These are phyloP conservation scores for Paramecium caudatum DNA, from an alignment of 73 alveolate species.

Conservation along the genomic window DNA sequence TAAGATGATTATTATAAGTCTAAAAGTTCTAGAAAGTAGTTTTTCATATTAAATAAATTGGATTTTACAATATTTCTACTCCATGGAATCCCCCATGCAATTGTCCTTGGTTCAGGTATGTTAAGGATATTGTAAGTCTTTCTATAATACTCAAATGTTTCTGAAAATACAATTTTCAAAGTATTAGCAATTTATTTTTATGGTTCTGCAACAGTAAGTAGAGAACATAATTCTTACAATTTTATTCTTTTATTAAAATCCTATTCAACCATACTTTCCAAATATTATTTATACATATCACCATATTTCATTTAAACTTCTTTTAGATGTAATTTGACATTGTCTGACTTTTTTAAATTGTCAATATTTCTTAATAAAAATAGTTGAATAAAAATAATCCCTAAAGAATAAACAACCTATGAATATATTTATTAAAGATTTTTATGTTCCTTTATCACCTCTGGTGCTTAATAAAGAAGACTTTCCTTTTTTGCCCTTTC, in stretches of 20 bases:
- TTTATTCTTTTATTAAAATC: constrained; percentile 37
- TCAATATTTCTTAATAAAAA: constrained; percentile 10
- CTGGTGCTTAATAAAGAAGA: constrained; percentile 37
- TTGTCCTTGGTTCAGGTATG: background rate
- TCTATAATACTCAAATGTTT: constrained; percentile 39
- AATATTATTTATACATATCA: background rate
- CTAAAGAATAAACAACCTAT: constrained; percentile 39
- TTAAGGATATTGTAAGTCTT: background rate
- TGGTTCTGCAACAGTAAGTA: background rate
- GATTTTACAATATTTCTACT: constrained; percentile 9
- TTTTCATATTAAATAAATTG: constrained; percentile 43
- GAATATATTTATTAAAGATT: background rate
- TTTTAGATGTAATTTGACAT: background rate
- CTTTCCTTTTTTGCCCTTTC: constrained; percentile 19
- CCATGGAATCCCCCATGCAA: constrained; percentile 46
- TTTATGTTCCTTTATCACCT: background rate
- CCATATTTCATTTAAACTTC: constrained; percentile 37
- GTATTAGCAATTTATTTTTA: background rate
- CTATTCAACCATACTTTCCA: constrained; percentile 54
- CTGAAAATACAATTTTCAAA: constrained; percentile 20
- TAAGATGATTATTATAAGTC: background rate
- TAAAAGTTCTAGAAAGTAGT: constrained; percentile 15
- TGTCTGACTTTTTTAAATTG: constrained; percentile 3
- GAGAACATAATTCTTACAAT: constrained; percentile 2
- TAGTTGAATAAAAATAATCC: constrained; percentile 5